These are phyloP conservation scores for Tuber indicum DNA, from an alignment of 495 filamentous ascomycete genomes.

Conservation along the genomic window DNA sequence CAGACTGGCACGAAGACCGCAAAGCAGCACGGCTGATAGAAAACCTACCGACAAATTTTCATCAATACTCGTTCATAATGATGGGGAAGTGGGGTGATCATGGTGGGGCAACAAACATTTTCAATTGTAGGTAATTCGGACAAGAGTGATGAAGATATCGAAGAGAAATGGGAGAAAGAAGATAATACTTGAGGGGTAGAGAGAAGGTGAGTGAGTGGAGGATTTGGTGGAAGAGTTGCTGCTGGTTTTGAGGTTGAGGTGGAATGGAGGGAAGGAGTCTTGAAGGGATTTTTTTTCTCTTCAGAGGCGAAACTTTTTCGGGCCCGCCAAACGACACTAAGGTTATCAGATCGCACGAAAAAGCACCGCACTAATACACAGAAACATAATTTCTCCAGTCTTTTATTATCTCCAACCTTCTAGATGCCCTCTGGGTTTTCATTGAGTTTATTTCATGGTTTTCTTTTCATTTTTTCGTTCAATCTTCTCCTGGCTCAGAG, in stretches of 20 bases:
- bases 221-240: constrained; percentile 25
- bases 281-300: constrained; percentile 26
- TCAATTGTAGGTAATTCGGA: constrained; percentile 15
- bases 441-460: neutral
- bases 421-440: neutral
- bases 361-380: neutral
- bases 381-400: neutral
- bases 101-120: constrained; percentile 30
- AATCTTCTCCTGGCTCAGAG: neutral
- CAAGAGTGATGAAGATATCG: constrained; percentile 12
- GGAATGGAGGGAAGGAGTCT: constrained; percentile 18
- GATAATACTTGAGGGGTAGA: constrained; percentile 8
- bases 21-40: constrained; percentile 39
- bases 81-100: constrained; percentile 5
- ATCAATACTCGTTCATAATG: neutral
- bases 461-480: neutral
- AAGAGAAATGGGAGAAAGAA: constrained; percentile 6
- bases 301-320: constrained; percentile 32
- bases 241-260: constrained; percentile 20
- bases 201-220: constrained; percentile 19
- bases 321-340: neutral
- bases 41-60: constrained; percentile 25
- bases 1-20: constrained; percentile 28
- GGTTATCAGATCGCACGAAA: neutral
- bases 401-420: neutral